Base-by-base conservation (phyloP, 805 yeast species). In the Brettanomyces sp. region DNA sequence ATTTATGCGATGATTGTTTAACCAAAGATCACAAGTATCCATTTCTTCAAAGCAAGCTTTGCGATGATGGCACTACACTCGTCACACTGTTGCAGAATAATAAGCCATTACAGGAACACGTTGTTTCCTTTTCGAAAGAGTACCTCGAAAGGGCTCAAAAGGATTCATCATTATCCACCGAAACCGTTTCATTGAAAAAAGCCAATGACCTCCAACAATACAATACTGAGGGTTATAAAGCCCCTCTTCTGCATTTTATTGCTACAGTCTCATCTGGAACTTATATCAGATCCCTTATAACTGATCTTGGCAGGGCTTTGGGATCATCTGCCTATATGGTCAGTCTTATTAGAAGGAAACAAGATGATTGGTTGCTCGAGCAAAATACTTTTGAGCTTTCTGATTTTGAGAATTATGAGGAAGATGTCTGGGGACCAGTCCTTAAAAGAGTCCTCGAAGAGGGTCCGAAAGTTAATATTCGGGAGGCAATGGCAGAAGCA, bases 221-320 rank as follows among this genome's bases (percentile, higher is more conserved):
- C 22, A 52, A 56, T 32, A 71, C 71, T 3, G 73, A 68, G 2
- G 56, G 51, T 3, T 73, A 69, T 47, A 70, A 74, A 50, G 80
- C 87, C 2, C 93, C 95, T 2, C 55, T 83, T 42, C 56, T 91
- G 24, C 90, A 84, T 55, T 77, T 93, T 53, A 75, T 73, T 13
- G 77, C 95, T 4, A 74, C 77, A 34, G 99, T 91, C 1, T 84
- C 96, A 1, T 88, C 97, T 0, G 99, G 99, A 1, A 93, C 98
- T 0, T 93, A 93, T 57, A 89, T 93, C 42, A 74, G 99, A 53
- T 84, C 96, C 3, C 67, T 93, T 45, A 73, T 93, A 42, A 87
- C 95, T 64, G 99, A 93, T 57, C 70, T 86, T 39, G 98, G 95
- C 2, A 76, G 84, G 49, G 84, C 91, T 0, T 66, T 90, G 58